Base-by-base conservation (phyloP, 2,329 filamentous ascomycete species). In the Drechmeria coniospora region DNA sequence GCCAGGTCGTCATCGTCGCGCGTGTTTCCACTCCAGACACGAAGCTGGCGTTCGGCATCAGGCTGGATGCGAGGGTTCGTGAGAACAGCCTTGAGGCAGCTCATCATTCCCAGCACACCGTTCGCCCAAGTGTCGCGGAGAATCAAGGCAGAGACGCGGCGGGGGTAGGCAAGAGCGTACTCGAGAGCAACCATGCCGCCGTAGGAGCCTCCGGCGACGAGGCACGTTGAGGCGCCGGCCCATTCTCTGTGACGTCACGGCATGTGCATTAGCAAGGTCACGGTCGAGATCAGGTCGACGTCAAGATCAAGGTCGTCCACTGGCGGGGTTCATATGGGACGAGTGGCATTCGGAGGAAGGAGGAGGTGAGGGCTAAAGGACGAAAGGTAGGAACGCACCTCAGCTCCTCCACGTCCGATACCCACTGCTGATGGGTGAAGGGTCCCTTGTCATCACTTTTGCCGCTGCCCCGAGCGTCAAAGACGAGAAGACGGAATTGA, bases 391-490 rank as follows among this genome's bases (percentile, higher is more conserved):
- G 9, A 10, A 14, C 21, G 13, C 24, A 41, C 42, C 41, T 37
- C 8, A 45, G 26, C 18, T 45, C 42, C 12, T 45, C 42, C 5
- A 45, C 19, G 13, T 45, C 42, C 6, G 39, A 28, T 8, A 39
- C 31, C 41, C 41, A 43, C 7, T 36, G 36, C 9, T 38, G 34
- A 30, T 44, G 33, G 10, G 38, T 45, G 21, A 35, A 38, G 3
- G 42, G 42, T 3, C 30, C 29, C 21, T 41, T 39, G 13, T 27
- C 5, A 16, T 43, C 41, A 25, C 41, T 45, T 2, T 25, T 21
- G 8, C 42, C 42, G n/a, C 41, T 45, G 8, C 41, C 42, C 17
- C 39, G 29, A 8, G 36, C 35, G 21, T 45, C 42, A 17, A 39
- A 45, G 2, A 45, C 36, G 14, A 43, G 18, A 4, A 43, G 34